Base-by-base conservation (phyloP, 1,139 yeast species). In the Lodderomyces theae region DNA sequence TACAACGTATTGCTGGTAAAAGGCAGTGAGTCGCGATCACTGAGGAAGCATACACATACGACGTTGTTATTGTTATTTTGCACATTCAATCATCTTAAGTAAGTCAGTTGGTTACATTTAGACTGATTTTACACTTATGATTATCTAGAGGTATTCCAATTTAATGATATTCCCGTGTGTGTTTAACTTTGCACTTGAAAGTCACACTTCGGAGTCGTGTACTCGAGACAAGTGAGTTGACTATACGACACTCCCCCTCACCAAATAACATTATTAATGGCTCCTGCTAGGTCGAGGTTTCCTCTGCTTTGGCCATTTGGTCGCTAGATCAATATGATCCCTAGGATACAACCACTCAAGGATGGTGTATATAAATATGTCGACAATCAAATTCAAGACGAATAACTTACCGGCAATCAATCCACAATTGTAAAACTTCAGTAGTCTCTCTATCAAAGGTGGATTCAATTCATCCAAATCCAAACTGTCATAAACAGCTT, bases 341-440 rank as follows among this genome's bases (percentile, higher is more conserved):
- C 74, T 65, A 0, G 98, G 98, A 55, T 76, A 83, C 36, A 79
- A 56, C 74, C 79, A 78, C 53, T 88, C 94, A 45, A 94, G 64
- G 4, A 86, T 42, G 37, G 72, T 63, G 45, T 72, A 75, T 4
- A 92, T 53, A 42, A 88, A 72, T 26, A 84, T 76, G 61, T 92
- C 97, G 3, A 87, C 87, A 25, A 88, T 80, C 18, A 84, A 82
- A 56, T 90, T 82, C 26, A 90, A 61, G 0, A 84, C 86, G 60
- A 82, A 88, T 42, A 90, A 69, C 48, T 82, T 79, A 1, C 96
- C 96, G 0, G 96, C 96, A 74, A 92, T 82, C 1, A 79, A 66
- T 0, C 96, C 97, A 52, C 90, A 79, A 40, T 75, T 73, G 57
- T 86, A 86, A 56, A 80, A 86, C 44, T 79, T 75, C 44, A 70